These are phyloP conservation scores for Aspergillus sparsus DNA, from an alignment of 495 filamentous ascomycete species.

Conservation along the genomic window DNA sequence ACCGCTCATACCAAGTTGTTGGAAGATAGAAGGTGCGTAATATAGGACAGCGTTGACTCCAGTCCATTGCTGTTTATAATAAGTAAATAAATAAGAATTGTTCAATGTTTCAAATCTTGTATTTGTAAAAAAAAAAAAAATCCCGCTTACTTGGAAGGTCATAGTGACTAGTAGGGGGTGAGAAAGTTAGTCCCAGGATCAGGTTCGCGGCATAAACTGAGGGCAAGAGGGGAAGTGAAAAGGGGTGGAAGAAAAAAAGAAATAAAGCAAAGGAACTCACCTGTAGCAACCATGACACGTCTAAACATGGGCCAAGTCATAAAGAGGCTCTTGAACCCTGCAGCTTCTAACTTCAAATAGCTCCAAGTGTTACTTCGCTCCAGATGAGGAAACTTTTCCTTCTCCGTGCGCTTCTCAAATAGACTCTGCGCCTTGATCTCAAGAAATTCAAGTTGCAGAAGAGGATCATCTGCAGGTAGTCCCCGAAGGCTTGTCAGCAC, in stretches of 20 bases:
- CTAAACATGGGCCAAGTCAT: conserved; percentile 41
- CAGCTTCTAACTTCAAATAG: conserved; percentile 63
- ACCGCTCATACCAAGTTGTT: conserved; percentile 34
- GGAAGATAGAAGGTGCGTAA: conserved; percentile 61
- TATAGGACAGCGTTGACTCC: conserved; percentile 72
- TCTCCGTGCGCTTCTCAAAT: conserved; percentile 71
- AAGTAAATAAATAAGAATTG: conserved; percentile 23
- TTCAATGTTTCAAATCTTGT: conserved; percentile 26
- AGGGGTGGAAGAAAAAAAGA: no score
- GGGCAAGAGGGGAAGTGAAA: no score
- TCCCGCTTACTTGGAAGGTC: conserved; percentile 48
- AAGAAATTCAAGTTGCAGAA: conserved; percentile 73
- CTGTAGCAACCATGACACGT: conserved; percentile 38
- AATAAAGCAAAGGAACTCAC: conserved; percentile 2
- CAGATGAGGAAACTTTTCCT: conserved; percentile 68
- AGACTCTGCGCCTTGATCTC: conserved; percentile 76
- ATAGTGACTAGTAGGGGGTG: conserved; percentile 26
- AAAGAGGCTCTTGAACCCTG: conserved; percentile 52
- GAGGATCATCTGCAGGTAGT: conserved; percentile 38
- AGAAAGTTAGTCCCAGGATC: background rate
- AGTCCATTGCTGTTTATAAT: conserved; percentile 62
- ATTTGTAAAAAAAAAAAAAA: no score
- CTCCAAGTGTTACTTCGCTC: conserved; percentile 55
- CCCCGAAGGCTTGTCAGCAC: conserved; percentile 68
- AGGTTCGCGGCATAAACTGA: background rate